Evolutionary conservation across 2,329 filamentous ascomycete species (phyloP).

Genomic region (Fusarium tricinctum): DNA sequence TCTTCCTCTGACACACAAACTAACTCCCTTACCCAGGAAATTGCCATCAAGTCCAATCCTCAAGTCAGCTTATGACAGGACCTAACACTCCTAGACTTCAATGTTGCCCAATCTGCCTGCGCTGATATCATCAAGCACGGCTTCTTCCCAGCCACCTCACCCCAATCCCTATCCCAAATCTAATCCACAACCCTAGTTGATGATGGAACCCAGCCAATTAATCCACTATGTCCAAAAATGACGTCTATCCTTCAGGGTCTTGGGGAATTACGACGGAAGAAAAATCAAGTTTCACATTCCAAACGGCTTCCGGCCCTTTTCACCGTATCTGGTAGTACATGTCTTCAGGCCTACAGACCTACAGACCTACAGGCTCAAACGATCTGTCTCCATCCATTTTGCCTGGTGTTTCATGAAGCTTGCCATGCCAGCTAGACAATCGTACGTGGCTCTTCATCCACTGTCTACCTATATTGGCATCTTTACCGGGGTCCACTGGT

Average conservation of each 20-base stretch:
- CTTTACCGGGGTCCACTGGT: conserved; percentile 24
- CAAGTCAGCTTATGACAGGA: conserved; percentile 10
- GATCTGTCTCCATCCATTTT: conserved; percentile 12
- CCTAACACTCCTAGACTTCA: not conserved
- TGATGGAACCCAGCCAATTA: conserved; percentile 14
- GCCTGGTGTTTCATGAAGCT: conserved; percentile 32
- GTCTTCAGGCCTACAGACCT: not conserved
- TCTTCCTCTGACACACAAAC: conserved; percentile 8
- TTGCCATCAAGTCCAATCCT: conserved; percentile 2
- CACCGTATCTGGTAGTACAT: conserved; percentile 22
- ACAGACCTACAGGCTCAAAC: too few relatives aligned
- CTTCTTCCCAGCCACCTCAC: not conserved
- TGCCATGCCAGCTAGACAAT: conserved; percentile 20
- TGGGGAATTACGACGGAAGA: conserved; percentile 19
- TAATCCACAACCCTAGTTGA: not conserved
- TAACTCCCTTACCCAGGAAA: conserved; percentile 23
- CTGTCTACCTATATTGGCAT: conserved; percentile 4
- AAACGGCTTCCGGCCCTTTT: conserved; percentile 30
- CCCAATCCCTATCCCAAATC: conserved; percentile 1
- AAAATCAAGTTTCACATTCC: conserved; percentile 41
- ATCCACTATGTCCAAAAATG: conserved; percentile 19
- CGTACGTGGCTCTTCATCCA: conserved; percentile 35
- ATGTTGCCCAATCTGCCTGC: not conserved
- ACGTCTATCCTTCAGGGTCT: conserved; percentile 24
- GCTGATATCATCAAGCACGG: conserved; percentile 14